These are phyloP conservation scores for Colletotrichum graminicola DNA, from an alignment of 2,329 filamentous ascomycete genomes.

Conservation along the genomic window DNA sequence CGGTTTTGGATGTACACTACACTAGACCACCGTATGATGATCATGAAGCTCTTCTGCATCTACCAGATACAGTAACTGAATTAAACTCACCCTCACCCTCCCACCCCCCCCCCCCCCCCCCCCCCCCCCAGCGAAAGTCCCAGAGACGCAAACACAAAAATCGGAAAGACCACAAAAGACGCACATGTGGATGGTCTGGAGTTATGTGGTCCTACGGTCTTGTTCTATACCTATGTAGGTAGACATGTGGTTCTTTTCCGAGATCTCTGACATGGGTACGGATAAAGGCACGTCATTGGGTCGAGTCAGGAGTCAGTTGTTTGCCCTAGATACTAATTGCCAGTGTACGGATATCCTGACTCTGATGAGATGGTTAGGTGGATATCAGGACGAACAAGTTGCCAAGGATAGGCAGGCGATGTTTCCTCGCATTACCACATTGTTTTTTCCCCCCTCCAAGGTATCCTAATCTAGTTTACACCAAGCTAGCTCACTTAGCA, in stretches of 20 bases:
- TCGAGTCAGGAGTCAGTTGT: conserved; percentile 16
- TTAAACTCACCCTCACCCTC: background rate
- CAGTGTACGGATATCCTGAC: too few relatives aligned
- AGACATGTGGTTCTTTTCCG: conserved; percentile 3
- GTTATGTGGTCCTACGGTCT: conserved; percentile 14
- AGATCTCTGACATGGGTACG: conserved; percentile 15
- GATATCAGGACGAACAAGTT: too few relatives aligned
- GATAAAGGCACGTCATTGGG: conserved; percentile 24
- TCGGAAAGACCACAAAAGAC: conserved; percentile 20
- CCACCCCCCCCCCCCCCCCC: too few relatives aligned
- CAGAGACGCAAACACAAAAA: background rate
- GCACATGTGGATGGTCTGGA: conserved; percentile 38
- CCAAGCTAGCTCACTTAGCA: conserved; percentile 1
- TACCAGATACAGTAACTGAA: background rate
- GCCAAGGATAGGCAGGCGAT: conserved; percentile 3
- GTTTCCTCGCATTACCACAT: background rate
- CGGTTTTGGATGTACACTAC: background rate
- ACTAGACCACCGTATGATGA: background rate
- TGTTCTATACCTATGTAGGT: background rate
- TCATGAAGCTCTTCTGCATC: background rate
- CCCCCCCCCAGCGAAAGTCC: background rate
- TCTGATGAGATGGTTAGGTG: background rate
- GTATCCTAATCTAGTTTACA: background rate
- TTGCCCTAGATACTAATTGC: background rate
- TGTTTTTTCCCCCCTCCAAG: background rate